Base-by-base conservation (phyloP, 495 filamentous ascomycete species). In the Parmelia sp. region DNA sequence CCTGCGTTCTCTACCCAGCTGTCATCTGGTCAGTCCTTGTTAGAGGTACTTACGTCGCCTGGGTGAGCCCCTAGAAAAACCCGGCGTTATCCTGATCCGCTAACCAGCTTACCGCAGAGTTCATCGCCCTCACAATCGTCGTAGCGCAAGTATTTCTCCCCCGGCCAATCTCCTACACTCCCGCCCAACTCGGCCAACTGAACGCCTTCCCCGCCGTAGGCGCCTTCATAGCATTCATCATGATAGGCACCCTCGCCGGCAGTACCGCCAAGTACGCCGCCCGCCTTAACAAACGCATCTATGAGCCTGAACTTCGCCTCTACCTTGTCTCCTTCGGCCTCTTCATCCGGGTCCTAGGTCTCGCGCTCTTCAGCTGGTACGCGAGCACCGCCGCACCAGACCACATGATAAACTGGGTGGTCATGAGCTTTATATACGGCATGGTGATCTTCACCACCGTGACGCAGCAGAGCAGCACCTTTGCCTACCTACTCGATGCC, bases 281-380 rank as follows among this genome's bases (percentile, higher is more conserved):
- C 9, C 71, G 74, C 25, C 73, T 73, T 37, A 83, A 83, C 66
- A 72, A 75, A 19, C 79, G 78, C 27, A 71, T 82, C 40, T 84
- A 79, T 61, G 82, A 84, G 68, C 82, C 82, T 8, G 82, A 83
- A 69, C 79, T 77, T 65, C 76, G 82, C n/a, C 73, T 84, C 47
- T 72, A 82, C 37, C 74, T 82, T 25, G 74, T 80, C 49, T 67
- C 74, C 47, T 70, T 79, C 11, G 75, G 73, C 21, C 69, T 75
- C 10, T 25, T 76, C 7, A 63, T 78, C 8, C 72, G 71, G 4
- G 69, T 76, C 21, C 74, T 76, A 21, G 77, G 77, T 0, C 75
- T 80, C 56, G 77, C 75, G 60, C 74, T 76, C 7, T 80, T 78
- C 58, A 78, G 78, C 23, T 72, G 74, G 59, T 61, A 61, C 59